A percentile compares a stretch with the other conserved stretches of the same genome.
phyloP scores from a whole-genome alignment of 2,329 filamentous ascomycete genomes.

The Ceratocystis albifundus region DNA sequence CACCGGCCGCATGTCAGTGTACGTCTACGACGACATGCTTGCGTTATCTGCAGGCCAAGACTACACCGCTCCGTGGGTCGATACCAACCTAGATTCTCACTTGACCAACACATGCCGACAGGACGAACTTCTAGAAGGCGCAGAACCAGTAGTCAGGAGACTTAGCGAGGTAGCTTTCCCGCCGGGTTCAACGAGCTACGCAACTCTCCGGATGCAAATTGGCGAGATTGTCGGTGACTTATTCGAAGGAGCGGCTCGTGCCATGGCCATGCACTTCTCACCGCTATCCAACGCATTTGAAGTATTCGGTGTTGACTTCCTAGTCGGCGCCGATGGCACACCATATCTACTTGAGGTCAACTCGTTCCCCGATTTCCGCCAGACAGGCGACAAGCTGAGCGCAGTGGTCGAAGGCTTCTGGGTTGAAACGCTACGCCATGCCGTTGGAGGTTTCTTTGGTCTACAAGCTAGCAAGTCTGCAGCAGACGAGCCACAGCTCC shows the following conservation, averaged over 20 bases:
- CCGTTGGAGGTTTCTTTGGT: constrained; percentile 56
- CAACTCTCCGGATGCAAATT: constrained; percentile 60
- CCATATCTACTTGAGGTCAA: constrained; percentile 85
- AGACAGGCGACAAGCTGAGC: constrained; percentile 67
- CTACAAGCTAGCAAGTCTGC: constrained; percentile 26
- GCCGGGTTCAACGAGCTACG: constrained; percentile 50
- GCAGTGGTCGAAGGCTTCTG: constrained; percentile 66
- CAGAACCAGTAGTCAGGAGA: constrained; percentile 49
- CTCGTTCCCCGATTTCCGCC: constrained; percentile 89
- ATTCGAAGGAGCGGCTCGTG: constrained; percentile 75
- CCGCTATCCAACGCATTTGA: constrained; percentile 81
- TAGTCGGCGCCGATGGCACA: constrained; percentile 55
- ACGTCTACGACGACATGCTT: constrained; percentile 83
- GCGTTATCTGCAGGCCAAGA: constrained; percentile 73
- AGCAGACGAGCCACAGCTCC: constrained; percentile 33
- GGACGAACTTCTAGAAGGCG: constrained; percentile 38
- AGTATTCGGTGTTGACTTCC: constrained; percentile 80
- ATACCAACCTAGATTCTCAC: constrained; percentile 54
- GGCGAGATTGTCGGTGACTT: constrained; percentile 59
- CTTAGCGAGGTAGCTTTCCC: constrained; percentile 56
- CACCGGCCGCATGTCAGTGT: constrained; percentile 63
- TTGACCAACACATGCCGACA: constrained; percentile 96
- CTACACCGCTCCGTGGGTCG: constrained; percentile 54
- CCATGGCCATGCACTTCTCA: constrained; percentile 86
- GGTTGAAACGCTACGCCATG: constrained; percentile 57